These are phyloP conservation scores for Colletotrichum destructivum DNA, from an alignment of 2,329 filamentous ascomycete genomes.

Conservation along the genomic window DNA sequence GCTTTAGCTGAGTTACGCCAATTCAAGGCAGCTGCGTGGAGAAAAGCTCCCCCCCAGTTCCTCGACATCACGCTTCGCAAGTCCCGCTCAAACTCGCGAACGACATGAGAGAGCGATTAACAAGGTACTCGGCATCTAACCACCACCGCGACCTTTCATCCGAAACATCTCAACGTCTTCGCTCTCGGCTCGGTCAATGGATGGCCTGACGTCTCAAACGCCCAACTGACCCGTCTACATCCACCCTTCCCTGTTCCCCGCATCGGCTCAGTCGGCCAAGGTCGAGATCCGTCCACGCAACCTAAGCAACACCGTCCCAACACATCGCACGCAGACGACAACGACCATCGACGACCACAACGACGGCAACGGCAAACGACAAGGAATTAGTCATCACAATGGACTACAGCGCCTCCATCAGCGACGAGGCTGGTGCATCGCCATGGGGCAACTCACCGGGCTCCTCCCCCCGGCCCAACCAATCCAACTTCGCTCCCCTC, in stretches of 20 bases:
- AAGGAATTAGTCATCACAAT: conserved; percentile 51
- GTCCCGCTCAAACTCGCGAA: conserved; percentile 19
- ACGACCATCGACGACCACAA: background rate
- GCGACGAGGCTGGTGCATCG: conserved; percentile 68
- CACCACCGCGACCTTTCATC: background rate
- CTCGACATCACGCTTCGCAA: conserved; percentile 34
- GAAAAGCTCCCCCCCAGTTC: conserved; percentile 34
- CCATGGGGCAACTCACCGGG: conserved; percentile 71
- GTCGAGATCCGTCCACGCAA: conserved; percentile 37
- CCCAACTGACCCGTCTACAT: conserved; percentile 26
- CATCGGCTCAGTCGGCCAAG: conserved; percentile 41
- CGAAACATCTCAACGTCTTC: background rate
- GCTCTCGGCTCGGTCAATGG: conserved; percentile 33
- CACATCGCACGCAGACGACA: conserved; percentile 3
- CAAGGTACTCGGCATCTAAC: conserved; percentile 12
- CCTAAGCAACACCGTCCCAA: conserved; percentile 16
- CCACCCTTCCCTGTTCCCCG: conserved; percentile 33
- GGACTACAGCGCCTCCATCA: conserved; percentile 72
- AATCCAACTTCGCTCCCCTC: conserved; percentile 58
- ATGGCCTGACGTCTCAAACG: conserved; percentile 30
- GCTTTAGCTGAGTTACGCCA: conserved; percentile 27
- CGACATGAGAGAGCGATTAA: conserved; percentile 12
- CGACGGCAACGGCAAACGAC: background rate
- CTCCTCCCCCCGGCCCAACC: conserved; percentile 64
- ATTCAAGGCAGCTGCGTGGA: conserved; percentile 42